Percentiles rank a stretch among this genome's conserved stretches.
Evolutionary conservation across 2,329 filamentous ascomycete species (phyloP).

Genomic region (Fusarium sp.): DNA sequence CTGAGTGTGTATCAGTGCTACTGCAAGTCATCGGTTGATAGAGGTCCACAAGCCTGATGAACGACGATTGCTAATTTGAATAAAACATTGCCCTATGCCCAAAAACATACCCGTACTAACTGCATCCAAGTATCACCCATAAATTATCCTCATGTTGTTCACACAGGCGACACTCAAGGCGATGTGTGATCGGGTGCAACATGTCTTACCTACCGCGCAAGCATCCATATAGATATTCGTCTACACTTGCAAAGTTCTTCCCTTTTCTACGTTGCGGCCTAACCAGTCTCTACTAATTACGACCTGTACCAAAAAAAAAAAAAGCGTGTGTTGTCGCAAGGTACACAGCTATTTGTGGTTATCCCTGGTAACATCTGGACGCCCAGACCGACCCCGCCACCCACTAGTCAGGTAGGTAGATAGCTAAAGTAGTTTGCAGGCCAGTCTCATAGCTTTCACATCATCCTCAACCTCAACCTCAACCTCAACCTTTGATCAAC

Average conservation of each 20-base stretch:
- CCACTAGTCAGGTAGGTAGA: slow-evolving; percentile 27
- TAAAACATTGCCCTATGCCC: not conserved
- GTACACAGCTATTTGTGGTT: slow-evolving; percentile 24
- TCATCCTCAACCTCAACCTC: slow-evolving; percentile 18
- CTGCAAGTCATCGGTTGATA: too few species aligned
- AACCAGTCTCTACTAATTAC: slow-evolving; percentile 2
- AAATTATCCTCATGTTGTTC: not conserved
- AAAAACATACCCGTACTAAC: not conserved
- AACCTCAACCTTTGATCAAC: slow-evolving; percentile 18
- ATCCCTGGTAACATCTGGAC: slow-evolving; percentile 17
- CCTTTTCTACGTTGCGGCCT: slow-evolving; percentile 8
- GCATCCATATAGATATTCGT: not conserved
- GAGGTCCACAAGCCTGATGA: not conserved
- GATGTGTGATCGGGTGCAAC: not conserved
- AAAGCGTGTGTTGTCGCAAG: slow-evolving; percentile 22
- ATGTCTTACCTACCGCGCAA: slow-evolving; percentile 12
- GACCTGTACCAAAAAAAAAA: not conserved
- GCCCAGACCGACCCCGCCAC: slow-evolving; percentile 41
- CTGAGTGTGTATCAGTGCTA: not conserved
- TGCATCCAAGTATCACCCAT: not conserved
- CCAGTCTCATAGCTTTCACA: slow-evolving; percentile 10
- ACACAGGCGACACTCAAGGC: not conserved
- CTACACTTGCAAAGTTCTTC: not conserved
- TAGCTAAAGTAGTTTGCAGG: not conserved
- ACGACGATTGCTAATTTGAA: not conserved